Conservation (phyloP, 2,329 filamentous ascomycete species). For the Pseudogymnoascus sp. region DNA sequence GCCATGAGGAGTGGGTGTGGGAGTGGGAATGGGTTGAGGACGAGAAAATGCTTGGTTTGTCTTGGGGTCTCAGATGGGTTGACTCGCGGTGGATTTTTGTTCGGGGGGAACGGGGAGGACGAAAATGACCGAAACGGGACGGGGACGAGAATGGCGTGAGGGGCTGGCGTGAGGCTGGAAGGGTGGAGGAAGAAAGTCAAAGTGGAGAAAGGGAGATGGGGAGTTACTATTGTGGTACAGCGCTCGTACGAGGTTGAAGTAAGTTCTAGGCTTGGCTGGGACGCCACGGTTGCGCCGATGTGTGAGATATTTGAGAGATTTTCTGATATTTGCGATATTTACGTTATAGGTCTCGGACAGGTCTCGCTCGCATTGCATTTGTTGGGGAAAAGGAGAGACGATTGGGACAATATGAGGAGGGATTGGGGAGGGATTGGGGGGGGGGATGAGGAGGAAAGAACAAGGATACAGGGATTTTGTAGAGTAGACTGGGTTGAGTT, state of each 20-base stretch:
- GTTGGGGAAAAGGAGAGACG: not conserved
- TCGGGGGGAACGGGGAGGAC: not conserved
- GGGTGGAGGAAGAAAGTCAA: not conserved
- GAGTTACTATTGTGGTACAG: not conserved
- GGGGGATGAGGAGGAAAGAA: not conserved
- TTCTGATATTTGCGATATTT: not conserved
- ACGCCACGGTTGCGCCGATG: not conserved
- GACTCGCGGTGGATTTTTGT: not conserved
- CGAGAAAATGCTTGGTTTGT: not conserved
- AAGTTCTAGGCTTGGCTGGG: not conserved
- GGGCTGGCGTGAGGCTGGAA: not conserved
- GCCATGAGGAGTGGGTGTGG: not conserved
- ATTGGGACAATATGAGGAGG: not conserved
- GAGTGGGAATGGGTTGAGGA: not conserved
- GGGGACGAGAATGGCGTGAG: not conserved
- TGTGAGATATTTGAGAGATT: not conserved
- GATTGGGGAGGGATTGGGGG: not conserved
- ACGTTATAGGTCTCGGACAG: not conserved
- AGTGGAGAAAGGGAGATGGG: not conserved
- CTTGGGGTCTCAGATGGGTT: conserved; percentile 3
- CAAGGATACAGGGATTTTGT: not conserved
- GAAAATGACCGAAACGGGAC: not conserved
- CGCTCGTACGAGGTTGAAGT: not conserved
- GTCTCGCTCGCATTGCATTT: not conserved
- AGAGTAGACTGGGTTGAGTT: not conserved